These are phyloP conservation scores for Tricholoma matsutake DNA, from an alignment of 768 basidiomycete genomes.

Conservation along the genomic window DNA sequence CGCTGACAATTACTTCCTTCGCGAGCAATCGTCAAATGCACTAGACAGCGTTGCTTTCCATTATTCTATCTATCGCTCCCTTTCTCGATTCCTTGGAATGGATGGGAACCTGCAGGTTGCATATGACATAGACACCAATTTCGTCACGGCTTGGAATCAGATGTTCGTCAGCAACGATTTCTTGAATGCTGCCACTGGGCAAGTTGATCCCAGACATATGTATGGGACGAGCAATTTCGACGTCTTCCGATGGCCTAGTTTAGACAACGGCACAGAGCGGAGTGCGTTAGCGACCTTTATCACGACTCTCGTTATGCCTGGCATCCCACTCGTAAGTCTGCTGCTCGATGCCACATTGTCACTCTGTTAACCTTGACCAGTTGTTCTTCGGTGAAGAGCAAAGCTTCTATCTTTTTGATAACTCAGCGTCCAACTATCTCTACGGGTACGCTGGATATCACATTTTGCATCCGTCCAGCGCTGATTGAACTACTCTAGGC, in stretches of 20 bases:
- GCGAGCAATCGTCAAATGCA: constrained; percentile 54
- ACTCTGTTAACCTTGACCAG: constrained; percentile 29
- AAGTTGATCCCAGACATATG: constrained; percentile 83
- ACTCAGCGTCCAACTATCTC: constrained; percentile 88
- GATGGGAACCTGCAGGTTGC: constrained; percentile 92
- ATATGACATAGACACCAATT: constrained; percentile 79
- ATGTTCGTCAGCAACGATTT: constrained; percentile 90
- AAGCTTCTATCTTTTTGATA: constrained; percentile 83
- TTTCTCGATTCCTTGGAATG: constrained; percentile 90
- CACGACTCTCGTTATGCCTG: constrained; percentile 79
- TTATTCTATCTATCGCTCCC: constrained; percentile 87
- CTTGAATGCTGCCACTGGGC: constrained; percentile 62
- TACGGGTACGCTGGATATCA: constrained; percentile 56
- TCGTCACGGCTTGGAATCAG: constrained; percentile 87
- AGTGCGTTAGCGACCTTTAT: constrained; percentile 79
- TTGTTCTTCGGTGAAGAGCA: constrained; percentile 93
- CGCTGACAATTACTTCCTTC: constrained; percentile 70
- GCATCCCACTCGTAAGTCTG: constrained; percentile 66
- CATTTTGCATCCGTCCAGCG: neutral
- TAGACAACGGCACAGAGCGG: constrained; percentile 79
- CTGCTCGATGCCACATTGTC: neutral
- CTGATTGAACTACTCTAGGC: constrained; percentile 41
- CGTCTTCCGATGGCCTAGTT: constrained; percentile 89
- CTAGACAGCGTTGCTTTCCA: constrained; percentile 88
- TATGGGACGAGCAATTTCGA: constrained; percentile 94